Evolutionary conservation across 2,329 filamentous ascomycete genomes (phyloP), one percentile per base, ranked within the genome.

Genomic region (Penicillium occitanis): DNA sequence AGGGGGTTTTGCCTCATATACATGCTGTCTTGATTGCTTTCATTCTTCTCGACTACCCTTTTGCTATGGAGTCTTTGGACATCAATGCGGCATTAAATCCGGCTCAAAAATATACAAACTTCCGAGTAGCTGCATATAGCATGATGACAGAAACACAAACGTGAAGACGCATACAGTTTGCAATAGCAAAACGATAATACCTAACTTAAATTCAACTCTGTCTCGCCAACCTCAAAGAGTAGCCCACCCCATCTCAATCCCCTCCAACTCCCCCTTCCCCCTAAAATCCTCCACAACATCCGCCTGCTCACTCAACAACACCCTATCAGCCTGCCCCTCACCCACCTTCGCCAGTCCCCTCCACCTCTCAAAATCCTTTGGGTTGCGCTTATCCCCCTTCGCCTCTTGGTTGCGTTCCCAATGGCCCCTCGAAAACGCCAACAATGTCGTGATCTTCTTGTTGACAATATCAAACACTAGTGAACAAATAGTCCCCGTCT

Each of bases 401-500:
- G 46, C 46, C 1, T 50, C 46, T 50, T 25, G 11, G 11, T 66
- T 86, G 81, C 0, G 86, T 85, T 1, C 82, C 86, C 85, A 87
- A 68, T 88, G 85, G 0, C 83, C 85, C 70, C 83, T 81, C 0
- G 82, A 85, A 68, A 88, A 87, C 0, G 77, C 82, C 5, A 88
- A 71, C 69, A 87, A 70, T 0, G 85, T 86, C 0, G 81, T 84
- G 51, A 88, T 81, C 25, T 75, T 82, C 63, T 78, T 74, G 6
- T 79, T 73, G 0, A 76, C 71, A 46, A 88, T 86, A 66, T 87
- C 85, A 69, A 84, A 87, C 1, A 87, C 84, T 0, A 86, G 72
- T 1, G 83, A 86, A 63, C 82, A 82, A 1, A 87, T 79, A 0
- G 85, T 87, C 0, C 85, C 86, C 0, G 85, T 88, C 73, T 88